Conservation (phyloP, 495 filamentous ascomycete genomes). For the Pyrenula aspistea region DNA sequence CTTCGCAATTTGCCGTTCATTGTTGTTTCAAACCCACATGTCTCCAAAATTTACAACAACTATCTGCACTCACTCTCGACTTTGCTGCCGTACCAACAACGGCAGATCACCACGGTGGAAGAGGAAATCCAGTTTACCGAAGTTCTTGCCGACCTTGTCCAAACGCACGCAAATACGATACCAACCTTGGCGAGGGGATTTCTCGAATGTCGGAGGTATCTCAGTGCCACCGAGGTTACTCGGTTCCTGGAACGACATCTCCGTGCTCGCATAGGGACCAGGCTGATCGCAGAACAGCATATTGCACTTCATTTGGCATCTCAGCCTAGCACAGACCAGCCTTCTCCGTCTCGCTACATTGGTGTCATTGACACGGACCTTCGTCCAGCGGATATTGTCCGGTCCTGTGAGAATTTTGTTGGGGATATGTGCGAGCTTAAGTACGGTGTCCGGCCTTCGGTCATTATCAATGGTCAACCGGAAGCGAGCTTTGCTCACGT, state of each 20-base stretch:
- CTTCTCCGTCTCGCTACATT: constrained; percentile 43
- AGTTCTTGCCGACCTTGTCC: constrained; percentile 83
- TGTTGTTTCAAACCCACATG: constrained; percentile 89
- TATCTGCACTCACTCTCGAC: constrained; percentile 87
- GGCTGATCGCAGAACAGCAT: constrained; percentile 92
- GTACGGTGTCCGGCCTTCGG: constrained; percentile 76
- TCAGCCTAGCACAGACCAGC: constrained; percentile 48
- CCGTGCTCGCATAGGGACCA: constrained; percentile 83
- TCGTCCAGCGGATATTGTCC: constrained; percentile 66
- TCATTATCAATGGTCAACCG: constrained; percentile 71
- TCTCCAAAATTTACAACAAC: constrained; percentile 85
- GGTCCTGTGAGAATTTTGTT: constrained; percentile 76
- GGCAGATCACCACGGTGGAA: constrained; percentile 66
- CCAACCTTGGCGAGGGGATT: constrained; percentile 57
- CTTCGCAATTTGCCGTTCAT: constrained; percentile 92
- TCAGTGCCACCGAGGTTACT: not conserved
- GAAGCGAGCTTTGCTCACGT: constrained; percentile 80
- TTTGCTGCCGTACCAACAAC: constrained; percentile 68
- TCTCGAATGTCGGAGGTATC: not conserved
- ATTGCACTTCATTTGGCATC: constrained; percentile 83
- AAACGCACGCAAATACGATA: constrained; percentile 89
- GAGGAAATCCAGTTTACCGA: constrained; percentile 86
- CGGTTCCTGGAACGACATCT: constrained; percentile 89
- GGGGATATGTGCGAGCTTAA: constrained; percentile 93
- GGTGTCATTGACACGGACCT: constrained; percentile 95